These are phyloP conservation scores for Trypanosoma avium DNA, from an alignment of 208 protist species.

Conservation along the genomic window DNA sequence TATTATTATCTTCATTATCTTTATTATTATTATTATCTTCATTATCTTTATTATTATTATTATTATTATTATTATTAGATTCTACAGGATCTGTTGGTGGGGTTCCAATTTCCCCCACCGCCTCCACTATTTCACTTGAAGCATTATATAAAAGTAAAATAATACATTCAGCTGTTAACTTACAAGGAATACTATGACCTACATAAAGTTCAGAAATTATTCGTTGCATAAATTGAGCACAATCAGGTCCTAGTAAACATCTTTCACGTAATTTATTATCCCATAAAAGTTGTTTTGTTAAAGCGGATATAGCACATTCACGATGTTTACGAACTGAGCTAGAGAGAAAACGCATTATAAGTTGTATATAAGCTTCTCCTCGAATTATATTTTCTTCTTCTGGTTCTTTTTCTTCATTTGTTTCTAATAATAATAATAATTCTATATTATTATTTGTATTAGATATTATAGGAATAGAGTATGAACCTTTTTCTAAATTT, in stretches of 20 bases:
- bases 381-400: background rate
- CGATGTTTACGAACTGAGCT: slow-evolving; percentile 61
- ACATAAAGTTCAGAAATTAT: slow-evolving; percentile 39
- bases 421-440: no score
- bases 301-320: slow-evolving; percentile 38
- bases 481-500: slow-evolving; percentile 38
- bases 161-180: slow-evolving; percentile 36
- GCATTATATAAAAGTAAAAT: slow-evolving; percentile 31
- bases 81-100: slow-evolving; percentile 31
- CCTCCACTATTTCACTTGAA: slow-evolving; percentile 28
- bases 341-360: slow-evolving; percentile 43
- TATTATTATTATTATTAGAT: no score
- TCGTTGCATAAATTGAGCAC: slow-evolving; percentile 43
- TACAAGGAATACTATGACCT: slow-evolving; percentile 32
- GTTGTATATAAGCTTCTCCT: slow-evolving; percentile 45
- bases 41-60: slow-evolving; percentile 10
- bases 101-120: slow-evolving; percentile 38
- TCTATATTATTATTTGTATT: background rate
- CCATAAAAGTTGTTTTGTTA: slow-evolving; percentile 32
- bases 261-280: slow-evolving; percentile 31
- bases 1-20: slow-evolving; percentile 21
- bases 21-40: background rate
- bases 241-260: slow-evolving; percentile 49
- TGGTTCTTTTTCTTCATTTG: no score
- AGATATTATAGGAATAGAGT: slow-evolving; percentile 17